Conservation (phyloP, 352 stramenopile species). For the Pythium aquatile region DNA sequence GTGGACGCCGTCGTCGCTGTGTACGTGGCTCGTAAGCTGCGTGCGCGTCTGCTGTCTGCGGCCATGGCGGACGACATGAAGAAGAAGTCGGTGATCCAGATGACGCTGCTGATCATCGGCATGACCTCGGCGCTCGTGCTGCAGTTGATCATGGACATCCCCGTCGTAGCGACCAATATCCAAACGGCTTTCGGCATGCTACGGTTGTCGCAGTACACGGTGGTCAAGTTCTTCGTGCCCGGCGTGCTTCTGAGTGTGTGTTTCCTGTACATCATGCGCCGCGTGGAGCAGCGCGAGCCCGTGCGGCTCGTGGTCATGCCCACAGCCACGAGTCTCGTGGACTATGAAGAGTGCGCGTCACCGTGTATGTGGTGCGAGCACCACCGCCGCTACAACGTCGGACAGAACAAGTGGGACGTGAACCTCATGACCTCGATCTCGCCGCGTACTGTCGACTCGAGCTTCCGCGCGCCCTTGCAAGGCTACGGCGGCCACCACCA, state of each 20-base stretch:
- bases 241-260: conserved; percentile 47
- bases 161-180: conserved; percentile 32
- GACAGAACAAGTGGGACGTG: conserved; percentile 61
- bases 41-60: conserved; percentile 45
- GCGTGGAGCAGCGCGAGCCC: conserved; percentile 60
- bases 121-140: conserved; percentile 45
- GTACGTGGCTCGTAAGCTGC: conserved; percentile 45
- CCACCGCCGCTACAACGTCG: conserved; percentile 58
- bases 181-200: conserved; percentile 31
- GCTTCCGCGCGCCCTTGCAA: conserved; percentile 24
- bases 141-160: conserved; percentile 55
- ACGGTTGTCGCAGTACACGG: conserved; percentile 36
- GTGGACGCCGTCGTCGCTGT: conserved; percentile 47
- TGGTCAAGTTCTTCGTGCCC: conserved; percentile 58
- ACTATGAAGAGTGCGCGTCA: conserved; percentile 73
- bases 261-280: conserved; percentile 78
- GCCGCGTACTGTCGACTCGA: conserved; percentile 57
- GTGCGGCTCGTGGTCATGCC: conserved; percentile 51
- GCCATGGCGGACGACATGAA: conserved; percentile 79
- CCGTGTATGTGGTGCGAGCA: conserved; percentile 74
- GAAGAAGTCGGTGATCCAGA: conserved; percentile 67
- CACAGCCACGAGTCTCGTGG: conserved; percentile 43
- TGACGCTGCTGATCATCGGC: conserved; percentile 53
- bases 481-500: background rate
- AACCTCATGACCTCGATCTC: conserved; percentile 55